phyloP scores from a whole-genome alignment of 2,329 filamentous ascomycete genomes.

The Colletotrichum sp. region DNA sequence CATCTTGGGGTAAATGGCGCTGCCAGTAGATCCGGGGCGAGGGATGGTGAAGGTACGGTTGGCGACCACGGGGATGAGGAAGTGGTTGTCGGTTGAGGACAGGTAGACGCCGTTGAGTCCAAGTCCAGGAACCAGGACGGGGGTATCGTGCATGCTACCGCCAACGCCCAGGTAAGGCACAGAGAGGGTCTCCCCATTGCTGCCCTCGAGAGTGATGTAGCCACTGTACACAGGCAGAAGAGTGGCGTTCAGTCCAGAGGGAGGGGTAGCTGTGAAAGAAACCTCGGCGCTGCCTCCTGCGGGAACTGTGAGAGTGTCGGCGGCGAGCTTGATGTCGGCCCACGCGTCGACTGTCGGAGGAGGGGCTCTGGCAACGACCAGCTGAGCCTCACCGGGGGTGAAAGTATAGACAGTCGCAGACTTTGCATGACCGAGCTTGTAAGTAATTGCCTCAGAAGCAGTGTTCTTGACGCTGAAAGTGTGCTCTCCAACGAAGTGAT shows the following conservation, averaged over 20 bases:
- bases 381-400: neutral
- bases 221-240: conserved; percentile 48
- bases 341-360: conserved; percentile 17
- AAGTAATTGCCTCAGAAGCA: conserved; percentile 37
- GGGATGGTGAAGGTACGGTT: conserved; percentile 30
- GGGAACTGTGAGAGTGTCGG: conserved; percentile 28
- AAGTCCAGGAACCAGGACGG: conserved; percentile 11
- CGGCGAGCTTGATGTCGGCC: conserved; percentile 23
- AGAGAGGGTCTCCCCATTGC: conserved; percentile 37
- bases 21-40: conserved; percentile 5
- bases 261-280: conserved; percentile 31
- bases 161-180: conserved; percentile 45
- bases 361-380: conserved; percentile 17
- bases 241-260: conserved; percentile 28
- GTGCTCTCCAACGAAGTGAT: conserved; percentile 37
- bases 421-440: conserved; percentile 39
- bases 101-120: conserved; percentile 19
- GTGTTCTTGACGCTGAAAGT: conserved; percentile 46
- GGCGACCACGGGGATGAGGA: conserved; percentile 18
- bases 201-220: conserved; percentile 44
- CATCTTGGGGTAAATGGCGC: neutral
- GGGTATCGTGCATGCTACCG: conserved; percentile 28
- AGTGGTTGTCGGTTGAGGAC: conserved; percentile 10
- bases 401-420: conserved; percentile 45
- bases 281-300: conserved; percentile 30